Evolutionary conservation across 2,329 filamentous ascomycete species (phyloP), one percentile per base, ranked within the genome.

Genomic region (Bertia moriformis): DNA sequence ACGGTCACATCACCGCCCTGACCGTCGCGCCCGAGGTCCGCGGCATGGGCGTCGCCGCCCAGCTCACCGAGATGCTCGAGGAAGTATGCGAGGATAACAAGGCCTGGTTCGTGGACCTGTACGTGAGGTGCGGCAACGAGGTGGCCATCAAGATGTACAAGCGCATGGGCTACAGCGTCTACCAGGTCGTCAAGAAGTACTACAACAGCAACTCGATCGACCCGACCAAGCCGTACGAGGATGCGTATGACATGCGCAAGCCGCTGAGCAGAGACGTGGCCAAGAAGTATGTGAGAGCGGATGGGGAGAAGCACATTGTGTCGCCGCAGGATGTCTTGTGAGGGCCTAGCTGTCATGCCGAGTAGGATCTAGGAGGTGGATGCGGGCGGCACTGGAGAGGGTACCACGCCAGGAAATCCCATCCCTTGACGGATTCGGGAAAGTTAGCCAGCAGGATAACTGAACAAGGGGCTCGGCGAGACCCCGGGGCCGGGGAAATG

Each of bases 171-270:
- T 94, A 98, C 57, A 87, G 77, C 42, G 82, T 96, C 37, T 98
- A 83, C 60, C 71, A 91, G 36, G 74, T 85, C 7, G 89, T 98
- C 35, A 78, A 86, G 49, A 82, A 83, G 50, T 98, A 98, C 59
- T 98, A 98, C 53, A 85, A 83, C 45, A 88, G 95, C 54, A 83
- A 93, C 54, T 72, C 78, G 40, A n/a, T n/a, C n/a, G n/a, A n/a
- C n/a, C 73, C 75, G 3, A 73, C 68, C 7, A 65, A 71, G 43
- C 64, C 63, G 14, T 73, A 75, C 38, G 87, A 93, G 59, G 89
- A 96, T 63, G 91, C 89, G 14, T 91, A 85, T 56, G 91, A 98
- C 62, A 98, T 98, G 91, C 76, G 91, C 46, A 96, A 95, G 57
- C 75, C 86, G 27, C 75, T 89, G 63, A 83, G 73, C 59, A 73